Conservation (phyloP, 1,284 basidiomycete species). For the Abortiporus biennis region DNA sequence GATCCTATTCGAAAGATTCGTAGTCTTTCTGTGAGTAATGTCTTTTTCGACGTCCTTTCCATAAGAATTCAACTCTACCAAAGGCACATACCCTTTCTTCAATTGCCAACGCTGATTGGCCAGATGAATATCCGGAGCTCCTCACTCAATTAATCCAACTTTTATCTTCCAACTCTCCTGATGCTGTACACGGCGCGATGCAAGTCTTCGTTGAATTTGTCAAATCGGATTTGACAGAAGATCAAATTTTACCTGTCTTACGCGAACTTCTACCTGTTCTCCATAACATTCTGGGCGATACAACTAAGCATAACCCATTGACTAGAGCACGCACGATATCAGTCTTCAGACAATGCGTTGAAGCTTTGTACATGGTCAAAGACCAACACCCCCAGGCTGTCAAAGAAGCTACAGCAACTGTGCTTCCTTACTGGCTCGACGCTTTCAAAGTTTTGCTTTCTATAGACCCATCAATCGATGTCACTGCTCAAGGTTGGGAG, state of each 20-base stretch:
- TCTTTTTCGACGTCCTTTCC: no score
- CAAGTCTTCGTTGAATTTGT: conserved; percentile 91
- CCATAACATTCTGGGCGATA: conserved; percentile 73
- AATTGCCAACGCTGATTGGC: conserved; percentile 89
- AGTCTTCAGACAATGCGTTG: conserved; percentile 89
- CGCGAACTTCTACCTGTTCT: conserved; percentile 81
- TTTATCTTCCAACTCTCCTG: conserved; percentile 64
- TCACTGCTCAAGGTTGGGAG: conserved; percentile 68
- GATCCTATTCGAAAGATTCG: conserved; percentile 83
- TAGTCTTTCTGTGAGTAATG: conserved; percentile 65
- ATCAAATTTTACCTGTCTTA: conserved; percentile 86
- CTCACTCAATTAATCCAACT: conserved; percentile 67
- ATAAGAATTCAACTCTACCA: not conserved
- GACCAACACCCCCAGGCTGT: conserved; percentile 85
- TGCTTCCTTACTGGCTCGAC: conserved; percentile 86
- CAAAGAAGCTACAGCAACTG: conserved; percentile 73
- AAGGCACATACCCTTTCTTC: conserved; percentile 82
- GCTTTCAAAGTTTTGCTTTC: conserved; percentile 78
- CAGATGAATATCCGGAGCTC: conserved; percentile 87
- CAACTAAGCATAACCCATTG: conserved; percentile 65
- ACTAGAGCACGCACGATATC: conserved; percentile 83
- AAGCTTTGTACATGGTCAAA: conserved; percentile 90
- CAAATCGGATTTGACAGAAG: conserved; percentile 84
- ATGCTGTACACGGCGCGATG: conserved; percentile 90
- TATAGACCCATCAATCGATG: conserved; percentile 56